Percentiles rank a stretch among this genome's conserved stretches.
Evolutionary conservation across 139 green algal genomes (phyloP).

Genomic region (Chlorella sp.): DNA sequence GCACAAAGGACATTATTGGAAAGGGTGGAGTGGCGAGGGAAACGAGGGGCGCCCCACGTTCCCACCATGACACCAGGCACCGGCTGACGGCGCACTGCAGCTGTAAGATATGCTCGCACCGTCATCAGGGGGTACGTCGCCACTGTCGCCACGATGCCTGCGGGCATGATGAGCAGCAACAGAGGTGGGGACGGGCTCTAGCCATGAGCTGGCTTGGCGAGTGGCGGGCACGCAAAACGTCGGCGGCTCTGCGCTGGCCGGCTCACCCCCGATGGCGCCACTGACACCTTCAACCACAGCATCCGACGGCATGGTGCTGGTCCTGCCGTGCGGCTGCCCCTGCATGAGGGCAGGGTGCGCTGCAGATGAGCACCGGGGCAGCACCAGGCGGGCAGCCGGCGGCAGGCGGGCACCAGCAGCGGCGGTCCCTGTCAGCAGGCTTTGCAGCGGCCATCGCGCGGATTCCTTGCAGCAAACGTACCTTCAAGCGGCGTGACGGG

Average conservation of each 20-base stretch:
- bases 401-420: neutral
- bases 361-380: too few species aligned
- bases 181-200: neutral
- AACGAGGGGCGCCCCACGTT: too few species aligned
- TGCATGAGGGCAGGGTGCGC: neutral
- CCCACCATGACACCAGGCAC: too few species aligned
- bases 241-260: neutral
- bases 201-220: neutral
- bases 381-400: neutral
- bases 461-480: too few species aligned
- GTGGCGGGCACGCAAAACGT: neutral
- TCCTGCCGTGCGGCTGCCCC: neutral
- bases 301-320: conserved; percentile 27
- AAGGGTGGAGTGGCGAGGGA: neutral
- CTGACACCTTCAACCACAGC: conserved; percentile 59
- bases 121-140: conserved; percentile 85
- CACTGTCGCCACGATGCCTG: conserved; percentile 57
- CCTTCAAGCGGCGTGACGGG: too few species aligned
- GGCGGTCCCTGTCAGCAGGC: too few species aligned
- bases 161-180: neutral
- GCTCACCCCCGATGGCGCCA: conserved; percentile 48
- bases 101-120: conserved; percentile 50
- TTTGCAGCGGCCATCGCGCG: too few species aligned
- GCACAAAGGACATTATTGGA: too few species aligned
- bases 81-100: too few species aligned